phyloP scores from a whole-genome alignment of 192 early-diverging fungal species.

The Glomus cerebriforme region DNA sequence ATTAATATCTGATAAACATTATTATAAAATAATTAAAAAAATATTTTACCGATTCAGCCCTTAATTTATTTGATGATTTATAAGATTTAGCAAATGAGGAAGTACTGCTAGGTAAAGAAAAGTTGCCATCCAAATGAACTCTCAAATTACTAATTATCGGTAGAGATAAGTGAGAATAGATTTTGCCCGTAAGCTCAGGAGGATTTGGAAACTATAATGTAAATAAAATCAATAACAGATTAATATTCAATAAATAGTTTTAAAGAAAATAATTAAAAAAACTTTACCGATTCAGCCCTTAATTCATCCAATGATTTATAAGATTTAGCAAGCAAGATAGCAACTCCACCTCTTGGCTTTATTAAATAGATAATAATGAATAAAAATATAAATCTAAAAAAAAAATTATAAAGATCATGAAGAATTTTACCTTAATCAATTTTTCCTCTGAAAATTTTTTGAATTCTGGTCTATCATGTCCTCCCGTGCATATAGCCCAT shows the following conservation, averaged over 20 bases:
- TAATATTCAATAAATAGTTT: not conserved
- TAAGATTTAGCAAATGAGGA: too few species aligned
- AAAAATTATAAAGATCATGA: too few species aligned
- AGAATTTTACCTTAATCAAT: not conserved
- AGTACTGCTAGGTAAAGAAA: not conserved
- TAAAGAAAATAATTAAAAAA: not conserved
- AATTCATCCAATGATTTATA: not conserved
- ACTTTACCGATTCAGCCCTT: not conserved
- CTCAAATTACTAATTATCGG: constrained; percentile 27
- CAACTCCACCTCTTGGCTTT: constrained; percentile 9
- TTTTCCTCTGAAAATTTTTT: not conserved
- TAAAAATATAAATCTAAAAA: too few species aligned
- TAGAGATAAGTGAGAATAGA: constrained; percentile 40
- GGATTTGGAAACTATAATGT: not conserved
- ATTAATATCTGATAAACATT: too few species aligned
- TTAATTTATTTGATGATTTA: too few species aligned
- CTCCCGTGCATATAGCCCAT: not conserved
- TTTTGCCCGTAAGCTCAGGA: constrained; percentile 5
- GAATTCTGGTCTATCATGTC: not conserved
- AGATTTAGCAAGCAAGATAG: not conserved
- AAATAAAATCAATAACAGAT: not conserved
- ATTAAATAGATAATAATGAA: not conserved
- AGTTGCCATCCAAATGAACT: constrained; percentile 39
- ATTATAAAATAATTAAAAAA: too few species aligned
- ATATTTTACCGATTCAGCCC: too few species aligned